Base-by-base conservation (phyloP, 768 basidiomycete genomes). In the Mycena galopus region DNA sequence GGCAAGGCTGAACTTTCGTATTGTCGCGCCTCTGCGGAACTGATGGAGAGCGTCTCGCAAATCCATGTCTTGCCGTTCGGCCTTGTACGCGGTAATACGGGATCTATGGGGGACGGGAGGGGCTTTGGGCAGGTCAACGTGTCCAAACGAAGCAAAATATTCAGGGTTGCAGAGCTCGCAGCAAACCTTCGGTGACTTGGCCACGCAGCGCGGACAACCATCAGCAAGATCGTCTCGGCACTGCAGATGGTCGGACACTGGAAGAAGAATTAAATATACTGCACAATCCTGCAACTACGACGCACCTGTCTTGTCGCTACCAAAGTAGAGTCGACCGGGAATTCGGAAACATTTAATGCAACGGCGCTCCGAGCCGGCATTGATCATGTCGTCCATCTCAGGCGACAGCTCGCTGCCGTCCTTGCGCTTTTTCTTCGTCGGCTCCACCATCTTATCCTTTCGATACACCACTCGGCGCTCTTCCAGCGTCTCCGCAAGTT, bases 331-430 rank as follows among this genome's bases (percentile, higher is more conserved):
- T 39, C 27, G 76, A 17, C 73, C 69, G 21, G 72, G 76, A n/a
- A 59, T 60, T 3, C 78, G 73, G 12, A 69, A 72, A 51, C 79
- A 81, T 30, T 30, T 35, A 21, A 76, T 58, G 8, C 56, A 65
- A 16, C 71, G 58, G 19, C 14, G 5, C n/a, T 33, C 47, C 19
- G 57, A 58, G 2, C 66, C 56, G 0, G 81, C 77, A 67, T 82
- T 82, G n/a, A 82, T 74, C 21, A 82, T 65, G 65, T 78, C 75
- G 53, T 80, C 77, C 50, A 82, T 32, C 1, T 67, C 78, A 8
- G 70, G 75, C 10, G 62, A 62, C 11, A 63, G 44, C 30, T 77
- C 69, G 8, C 78, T 32, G 16, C 62, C 62, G n/a, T 63, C 62
- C 70, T 72, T 42, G n/a, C 8, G 35, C 37, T 44, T 60, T 33